A percentile compares a stretch with the other conserved stretches of the same genome.
Evolutionary conservation across 1,284 basidiomycete species (phyloP).

Genomic region (Ustilago cynodontis): DNA sequence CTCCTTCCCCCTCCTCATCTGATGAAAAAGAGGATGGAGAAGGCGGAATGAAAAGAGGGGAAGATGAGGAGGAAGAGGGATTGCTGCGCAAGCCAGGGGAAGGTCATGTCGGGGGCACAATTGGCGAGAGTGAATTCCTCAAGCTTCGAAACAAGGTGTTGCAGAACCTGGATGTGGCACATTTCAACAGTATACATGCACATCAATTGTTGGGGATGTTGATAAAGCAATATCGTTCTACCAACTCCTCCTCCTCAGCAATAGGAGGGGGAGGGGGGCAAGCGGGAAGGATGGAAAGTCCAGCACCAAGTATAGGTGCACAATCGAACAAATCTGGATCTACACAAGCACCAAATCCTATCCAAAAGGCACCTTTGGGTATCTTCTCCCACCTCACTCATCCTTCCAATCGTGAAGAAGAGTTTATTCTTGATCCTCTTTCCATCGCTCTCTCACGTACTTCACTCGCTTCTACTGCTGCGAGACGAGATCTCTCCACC

Average conservation of each 20-base stretch:
- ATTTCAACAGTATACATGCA: constrained; percentile 60
- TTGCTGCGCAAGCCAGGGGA: constrained; percentile 9
- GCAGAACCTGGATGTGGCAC: constrained; percentile 51
- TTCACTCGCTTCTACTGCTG: constrained; percentile 14
- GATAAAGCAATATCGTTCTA: constrained; percentile 42
- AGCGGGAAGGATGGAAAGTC: constrained; percentile 27
- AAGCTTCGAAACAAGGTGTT: constrained; percentile 50
- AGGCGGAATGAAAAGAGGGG: background rate
- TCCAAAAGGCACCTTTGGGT: constrained; percentile 18
- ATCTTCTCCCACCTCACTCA: constrained; percentile 35
- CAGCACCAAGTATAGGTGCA: constrained; percentile 29
- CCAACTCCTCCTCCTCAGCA: background rate
- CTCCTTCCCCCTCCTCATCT: no score
- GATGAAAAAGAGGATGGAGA: constrained; percentile 19
- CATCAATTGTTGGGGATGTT: constrained; percentile 61
- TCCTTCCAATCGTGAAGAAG: constrained; percentile 19
- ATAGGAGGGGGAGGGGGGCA: background rate
- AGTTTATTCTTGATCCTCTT: constrained; percentile 50
- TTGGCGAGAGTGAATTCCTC: constrained; percentile 56
- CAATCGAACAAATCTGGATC: constrained; percentile 26
- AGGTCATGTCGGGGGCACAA: constrained; percentile 37
- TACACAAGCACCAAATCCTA: background rate
- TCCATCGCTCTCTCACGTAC: constrained; percentile 37
- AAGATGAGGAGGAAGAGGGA: constrained; percentile 5
- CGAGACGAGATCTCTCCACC: background rate